These are phyloP conservation scores for Coelastrella sp. DNA, from an alignment of 139 green algal species.

Conservation along the genomic window DNA sequence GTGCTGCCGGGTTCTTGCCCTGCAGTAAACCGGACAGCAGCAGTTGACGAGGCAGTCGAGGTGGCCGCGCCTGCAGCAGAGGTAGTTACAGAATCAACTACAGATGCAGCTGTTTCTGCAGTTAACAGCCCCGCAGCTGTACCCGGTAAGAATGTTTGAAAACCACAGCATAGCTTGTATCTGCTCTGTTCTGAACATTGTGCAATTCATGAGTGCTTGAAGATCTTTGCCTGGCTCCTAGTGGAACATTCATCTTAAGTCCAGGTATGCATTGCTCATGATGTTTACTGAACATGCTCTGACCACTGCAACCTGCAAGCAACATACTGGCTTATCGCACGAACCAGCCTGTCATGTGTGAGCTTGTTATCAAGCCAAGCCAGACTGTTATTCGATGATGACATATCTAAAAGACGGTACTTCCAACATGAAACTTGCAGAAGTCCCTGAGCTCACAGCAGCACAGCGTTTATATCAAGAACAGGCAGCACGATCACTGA, in stretches of 20 bases:
- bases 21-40: neutral
- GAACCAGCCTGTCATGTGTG: too few species aligned
- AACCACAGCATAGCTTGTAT: too few species aligned
- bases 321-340: too few species aligned
- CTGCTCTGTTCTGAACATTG: neutral
- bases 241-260: too few species aligned
- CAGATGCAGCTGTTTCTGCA: constrained; percentile 4
- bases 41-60: neutral
- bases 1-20: neutral
- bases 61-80: neutral
- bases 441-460: neutral
- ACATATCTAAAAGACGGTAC: too few species aligned
- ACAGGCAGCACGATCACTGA: neutral
- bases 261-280: too few species aligned
- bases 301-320: too few species aligned
- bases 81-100: neutral
- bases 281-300: too few species aligned
- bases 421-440: too few species aligned
- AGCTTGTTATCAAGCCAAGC: too few species aligned
- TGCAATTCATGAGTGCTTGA: neutral
- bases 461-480: neutral
- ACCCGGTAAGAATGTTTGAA: neutral
- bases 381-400: too few species aligned
- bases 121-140: neutral
- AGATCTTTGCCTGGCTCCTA: too few species aligned